These are phyloP conservation scores for Epichloe scottii DNA, from an alignment of 2,329 filamentous ascomycete genomes.

Conservation along the genomic window DNA sequence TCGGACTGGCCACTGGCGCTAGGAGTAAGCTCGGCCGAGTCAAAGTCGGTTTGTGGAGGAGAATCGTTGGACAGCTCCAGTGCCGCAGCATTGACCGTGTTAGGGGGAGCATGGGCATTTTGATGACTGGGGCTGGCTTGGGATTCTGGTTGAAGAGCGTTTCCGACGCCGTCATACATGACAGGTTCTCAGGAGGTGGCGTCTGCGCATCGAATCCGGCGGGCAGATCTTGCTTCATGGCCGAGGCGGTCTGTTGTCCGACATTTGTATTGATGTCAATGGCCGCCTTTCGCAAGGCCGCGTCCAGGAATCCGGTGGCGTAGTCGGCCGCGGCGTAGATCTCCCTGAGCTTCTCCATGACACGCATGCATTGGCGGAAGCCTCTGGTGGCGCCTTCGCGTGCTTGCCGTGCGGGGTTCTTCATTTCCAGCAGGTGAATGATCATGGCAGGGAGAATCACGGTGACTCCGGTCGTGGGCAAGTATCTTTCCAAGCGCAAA, in stretches of 20 bases:
- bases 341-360: conserved; percentile 76
- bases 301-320: conserved; percentile 88
- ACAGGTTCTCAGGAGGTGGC: conserved; percentile 39
- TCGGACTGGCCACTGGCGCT: conserved; percentile 33
- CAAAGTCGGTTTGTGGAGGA: conserved; percentile 33
- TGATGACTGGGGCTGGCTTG: conserved; percentile 9
- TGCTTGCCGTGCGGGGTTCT: conserved; percentile 60
- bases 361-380: conserved; percentile 85
- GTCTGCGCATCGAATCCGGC: conserved; percentile 31
- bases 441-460: conserved; percentile 87
- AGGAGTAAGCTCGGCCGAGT: conserved; percentile 30
- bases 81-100: conserved; percentile 24
- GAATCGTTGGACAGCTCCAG: conserved; percentile 25
- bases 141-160: conserved; percentile 23
- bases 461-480: conserved; percentile 83
- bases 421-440: conserved; percentile 86
- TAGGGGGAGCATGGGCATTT: conserved; percentile 24
- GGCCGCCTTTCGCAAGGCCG: conserved; percentile 75
- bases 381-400: conserved; percentile 63
- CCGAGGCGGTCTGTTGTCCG: conserved; percentile 19
- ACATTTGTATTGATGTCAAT: conserved; percentile 48
- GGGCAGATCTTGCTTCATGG: conserved; percentile 23
- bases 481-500: conserved; percentile 60
- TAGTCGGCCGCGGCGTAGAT: conserved; percentile 93
- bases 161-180: conserved; percentile 30